Conservation (phyloP, 192 early-diverging fungal species). For the Backusella macrospora region DNA sequence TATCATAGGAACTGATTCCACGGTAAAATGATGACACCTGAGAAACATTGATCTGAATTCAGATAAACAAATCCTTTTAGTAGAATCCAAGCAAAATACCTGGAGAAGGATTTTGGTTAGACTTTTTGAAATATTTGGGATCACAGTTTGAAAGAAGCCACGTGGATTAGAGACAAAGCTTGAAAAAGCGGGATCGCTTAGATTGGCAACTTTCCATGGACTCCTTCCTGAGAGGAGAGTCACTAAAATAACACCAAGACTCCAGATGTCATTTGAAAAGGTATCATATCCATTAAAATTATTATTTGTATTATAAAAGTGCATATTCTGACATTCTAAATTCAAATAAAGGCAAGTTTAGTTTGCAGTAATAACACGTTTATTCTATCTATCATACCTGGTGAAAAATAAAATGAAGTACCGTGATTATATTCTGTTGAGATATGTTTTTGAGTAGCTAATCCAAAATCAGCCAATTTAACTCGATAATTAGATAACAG, state of each 20-base stretch:
- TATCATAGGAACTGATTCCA: slow-evolving; percentile 1
- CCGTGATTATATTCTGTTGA: slow-evolving; percentile 75
- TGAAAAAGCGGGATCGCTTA: slow-evolving; percentile 60
- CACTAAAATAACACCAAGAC: slow-evolving; percentile 92
- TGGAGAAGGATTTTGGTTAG: slow-evolving; percentile 56
- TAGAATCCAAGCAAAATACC: slow-evolving; percentile 50
- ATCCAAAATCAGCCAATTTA: slow-evolving; percentile 95
- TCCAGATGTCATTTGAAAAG: slow-evolving; percentile 84
- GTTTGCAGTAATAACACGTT: not conserved
- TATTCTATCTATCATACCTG: slow-evolving; percentile 43
- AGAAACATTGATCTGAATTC: slow-evolving; percentile 38
- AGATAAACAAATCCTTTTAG: slow-evolving; percentile 42
- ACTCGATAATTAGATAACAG: slow-evolving; percentile 58
- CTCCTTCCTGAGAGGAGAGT: slow-evolving; percentile 78
- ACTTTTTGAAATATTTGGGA: slow-evolving; percentile 56
- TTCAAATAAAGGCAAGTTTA: slow-evolving; percentile 13
- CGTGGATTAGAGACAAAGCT: slow-evolving; percentile 52
- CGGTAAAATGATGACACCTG: slow-evolving; percentile 11
- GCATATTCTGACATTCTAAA: slow-evolving; percentile 61
- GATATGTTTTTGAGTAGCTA: slow-evolving; percentile 71
- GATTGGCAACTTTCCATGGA: slow-evolving; percentile 75
- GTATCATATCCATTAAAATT: slow-evolving; percentile 62
- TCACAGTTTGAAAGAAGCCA: slow-evolving; percentile 66
- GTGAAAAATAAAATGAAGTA: slow-evolving; percentile 60
- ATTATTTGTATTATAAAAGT: slow-evolving; percentile 11